Base-by-base conservation (phyloP, 2,329 filamentous ascomycete genomes). In the Immersiporthe knoxdaviesiana region DNA sequence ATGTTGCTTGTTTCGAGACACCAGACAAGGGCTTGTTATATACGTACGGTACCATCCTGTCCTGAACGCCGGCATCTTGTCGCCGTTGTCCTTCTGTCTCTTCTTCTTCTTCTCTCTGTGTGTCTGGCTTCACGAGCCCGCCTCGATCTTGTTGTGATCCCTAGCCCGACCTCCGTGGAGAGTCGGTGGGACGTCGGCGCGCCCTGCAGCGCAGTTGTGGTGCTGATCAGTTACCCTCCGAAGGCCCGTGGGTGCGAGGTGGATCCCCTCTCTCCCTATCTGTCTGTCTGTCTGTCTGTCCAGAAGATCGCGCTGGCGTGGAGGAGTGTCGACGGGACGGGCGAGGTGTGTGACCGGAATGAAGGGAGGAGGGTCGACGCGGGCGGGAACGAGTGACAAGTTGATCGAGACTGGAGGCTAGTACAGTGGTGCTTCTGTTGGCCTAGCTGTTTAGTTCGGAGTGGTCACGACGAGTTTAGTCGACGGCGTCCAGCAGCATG, bases 41-140 rank as follows among this genome's bases (percentile, higher is more conserved):
- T 8, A 84, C 83, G 76, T 75, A 85, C 83, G 80, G 75, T 83
- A 82, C 84, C 84, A 85, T 72, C 84, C 84, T 71, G 84, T 74
- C 73, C 82, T 81, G 68, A 85, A 81, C 69, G 76, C 74, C 27
- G 67, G 63, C 70, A 71, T 71, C 24, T 64, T 68, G 63, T 47
- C 37, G 35, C 41, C 44, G 56, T 24, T 63, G 37, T 10, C 59
- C 39, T 54, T 60, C 44, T 47, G 35, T 47, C 2, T 47, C 2
- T 21, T n/a, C 16, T 16, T 47, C 2, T 21, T n/a, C 16, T 16
- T 47, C 30, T 65, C 61, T 65, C 24, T 24, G 37, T 14, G 12
- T 24, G 10, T 50, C 47, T 35, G 56, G 35, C 18, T 39, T 62
- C 54, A 21, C 63, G 35, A 58, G 35, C 61, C 39, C n/a, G 37